Base-by-base conservation (phyloP, 2,329 filamentous ascomycete genomes). In the Aschersonia sp. region DNA sequence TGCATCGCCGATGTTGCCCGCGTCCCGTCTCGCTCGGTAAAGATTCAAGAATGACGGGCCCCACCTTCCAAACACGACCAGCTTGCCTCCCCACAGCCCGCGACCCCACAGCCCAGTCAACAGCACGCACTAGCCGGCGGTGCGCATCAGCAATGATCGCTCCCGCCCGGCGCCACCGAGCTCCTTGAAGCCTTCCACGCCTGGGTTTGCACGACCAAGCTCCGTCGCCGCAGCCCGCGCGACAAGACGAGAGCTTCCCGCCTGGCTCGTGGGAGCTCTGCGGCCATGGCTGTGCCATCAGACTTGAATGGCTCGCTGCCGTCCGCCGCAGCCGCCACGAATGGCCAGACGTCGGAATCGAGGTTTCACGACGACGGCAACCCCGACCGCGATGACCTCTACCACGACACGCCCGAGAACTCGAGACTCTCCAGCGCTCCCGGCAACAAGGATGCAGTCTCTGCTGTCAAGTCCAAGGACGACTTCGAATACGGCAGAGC, bases 391-490 rank as follows among this genome's bases (percentile, higher is more conserved):
- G 58, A 64, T 44, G 51, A 54, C 41, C 54, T 52, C 43, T 56
- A 50, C 48, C 55, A 59, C 49, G 57, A 52, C 41, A 37, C 47
- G 5, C 53, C 57, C 41, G 56, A 60, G 40, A 64, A 66, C 46
- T 61, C 57, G 47, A 68, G 71, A 11, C 69, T 69, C 29, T 68
- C 66, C 6, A 74, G 65, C 49, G 71, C 68, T 5, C 69, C 71
- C 1, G 67, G 65, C 14, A 65, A 65, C 48, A 67, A 69, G 43
- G 64, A 66, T 52, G 62, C 60, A 49, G 45, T 54, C 11, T 48
- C 55, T 41, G 44, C 51, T 37, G 47, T 54, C 43, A 58, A 58
- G 22, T 51, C 54, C 6, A 55, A 51, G 48, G 62, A 65, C 31
- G 58, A 66, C 48, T 54, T 61, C 22, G 59, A 62, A 31, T 59